Percentiles rank a stretch among this genome's conserved stretches.
Evolutionary conservation across 2,329 filamentous ascomycete species (phyloP).

Genomic region (Triangularia setosa): DNA sequence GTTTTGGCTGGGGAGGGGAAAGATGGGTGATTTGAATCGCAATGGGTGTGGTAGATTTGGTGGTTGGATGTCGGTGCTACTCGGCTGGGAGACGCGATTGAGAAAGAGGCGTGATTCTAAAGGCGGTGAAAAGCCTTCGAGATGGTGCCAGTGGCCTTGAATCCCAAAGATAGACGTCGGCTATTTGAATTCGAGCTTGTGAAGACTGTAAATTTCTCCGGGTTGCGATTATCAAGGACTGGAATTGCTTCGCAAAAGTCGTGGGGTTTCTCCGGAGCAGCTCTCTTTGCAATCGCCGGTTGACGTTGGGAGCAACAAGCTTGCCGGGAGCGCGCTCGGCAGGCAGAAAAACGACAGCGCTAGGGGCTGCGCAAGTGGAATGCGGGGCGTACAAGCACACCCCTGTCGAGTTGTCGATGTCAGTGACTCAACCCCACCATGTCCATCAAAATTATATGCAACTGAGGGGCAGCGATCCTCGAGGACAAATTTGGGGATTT

Average conservation of each 20-base stretch:
- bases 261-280: too few species aligned
- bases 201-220: too few species aligned
- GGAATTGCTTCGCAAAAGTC: too few species aligned
- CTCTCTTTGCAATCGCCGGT: background rate
- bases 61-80: background rate
- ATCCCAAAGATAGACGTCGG: too few species aligned
- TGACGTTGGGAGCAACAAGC: background rate
- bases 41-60: background rate
- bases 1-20: background rate
- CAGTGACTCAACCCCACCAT: slow-evolving; percentile 21
- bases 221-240: too few species aligned
- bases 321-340: background rate
- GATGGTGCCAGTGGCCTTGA: background rate
- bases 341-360: slow-evolving; percentile 16
- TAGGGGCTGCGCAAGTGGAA: background rate
- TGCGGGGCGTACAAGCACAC: slow-evolving; percentile 6
- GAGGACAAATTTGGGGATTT: background rate
- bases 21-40: background rate
- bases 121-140: slow-evolving; percentile 10
- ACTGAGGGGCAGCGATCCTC: background rate
- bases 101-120: background rate
- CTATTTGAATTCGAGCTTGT: background rate
- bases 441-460: background rate
- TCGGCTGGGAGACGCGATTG: background rate
- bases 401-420: slow-evolving; percentile 3